Conservation (phyloP, 805 yeast genomes). For the Isabelozyma heimii region DNA sequence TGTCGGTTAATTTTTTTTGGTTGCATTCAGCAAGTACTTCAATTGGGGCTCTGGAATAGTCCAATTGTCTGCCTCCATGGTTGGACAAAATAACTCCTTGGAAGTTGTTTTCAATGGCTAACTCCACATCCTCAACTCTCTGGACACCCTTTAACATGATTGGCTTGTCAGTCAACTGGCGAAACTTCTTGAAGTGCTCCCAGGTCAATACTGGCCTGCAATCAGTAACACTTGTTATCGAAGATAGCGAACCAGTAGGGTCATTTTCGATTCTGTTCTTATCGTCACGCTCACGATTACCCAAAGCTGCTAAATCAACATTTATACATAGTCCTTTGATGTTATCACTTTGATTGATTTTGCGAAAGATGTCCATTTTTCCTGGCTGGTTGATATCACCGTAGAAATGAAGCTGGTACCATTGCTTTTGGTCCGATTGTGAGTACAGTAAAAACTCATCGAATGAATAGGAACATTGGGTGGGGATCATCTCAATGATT, state of each 20-base stretch:
- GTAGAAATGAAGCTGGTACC: slow-evolving; percentile 45
- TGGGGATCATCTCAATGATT: slow-evolving; percentile 43
- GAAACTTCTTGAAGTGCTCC: slow-evolving; percentile 18
- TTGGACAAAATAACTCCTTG: slow-evolving; percentile 78
- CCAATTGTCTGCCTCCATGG: slow-evolving; percentile 86
- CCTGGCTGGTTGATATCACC: slow-evolving; percentile 24
- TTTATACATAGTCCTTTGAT: slow-evolving; percentile 48
- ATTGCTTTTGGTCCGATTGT: slow-evolving; percentile 28
- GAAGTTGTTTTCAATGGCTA: slow-evolving; percentile 66
- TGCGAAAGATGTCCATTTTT: slow-evolving; percentile 16
- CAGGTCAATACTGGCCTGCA: slow-evolving; percentile 18
- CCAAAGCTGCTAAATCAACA: slow-evolving; percentile 51
- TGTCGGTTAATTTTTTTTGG: slow-evolving; percentile 41
- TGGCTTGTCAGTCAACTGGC: slow-evolving; percentile 36
- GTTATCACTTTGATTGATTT: slow-evolving; percentile 29
- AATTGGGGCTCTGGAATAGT: slow-evolving; percentile 70
- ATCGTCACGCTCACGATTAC: slow-evolving; percentile 48
- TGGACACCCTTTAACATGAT: slow-evolving; percentile 70
- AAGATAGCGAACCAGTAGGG: neutral
- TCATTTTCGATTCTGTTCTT: slow-evolving; percentile 18
- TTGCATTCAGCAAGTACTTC: slow-evolving; percentile 66
- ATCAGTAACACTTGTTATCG: neutral
- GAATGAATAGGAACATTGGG: slow-evolving; percentile 30
- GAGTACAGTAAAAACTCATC: slow-evolving; percentile 31
- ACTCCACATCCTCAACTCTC: slow-evolving; percentile 68